A percentile compares a stretch with the other conserved stretches of the same genome.
phyloP scores from a whole-genome alignment of 2,329 filamentous ascomycete genomes.

The Cryphonectria naterciae region DNA sequence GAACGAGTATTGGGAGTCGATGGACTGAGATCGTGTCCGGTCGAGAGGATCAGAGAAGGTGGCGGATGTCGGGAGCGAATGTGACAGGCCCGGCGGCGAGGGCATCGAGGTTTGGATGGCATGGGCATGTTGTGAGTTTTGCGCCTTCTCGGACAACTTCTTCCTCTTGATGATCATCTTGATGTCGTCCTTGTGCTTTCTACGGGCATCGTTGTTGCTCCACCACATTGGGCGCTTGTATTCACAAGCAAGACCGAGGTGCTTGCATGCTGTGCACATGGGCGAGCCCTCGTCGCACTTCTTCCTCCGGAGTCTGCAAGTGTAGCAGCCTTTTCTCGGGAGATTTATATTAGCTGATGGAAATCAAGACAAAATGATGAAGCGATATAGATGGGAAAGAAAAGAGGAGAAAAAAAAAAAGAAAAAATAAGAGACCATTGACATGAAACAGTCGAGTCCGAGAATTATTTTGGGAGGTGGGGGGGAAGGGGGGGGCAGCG shows the following conservation, averaged over 20 bases:
- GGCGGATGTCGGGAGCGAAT: slow-evolving; percentile 80
- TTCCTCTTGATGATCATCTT: slow-evolving; percentile 98
- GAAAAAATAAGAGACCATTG: slow-evolving; percentile 32
- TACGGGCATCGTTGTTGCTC: slow-evolving; percentile 87
- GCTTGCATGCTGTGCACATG: slow-evolving; percentile 67
- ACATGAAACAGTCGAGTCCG: slow-evolving; percentile 32
- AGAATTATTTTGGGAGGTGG: background rate
- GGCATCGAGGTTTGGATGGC: slow-evolving; percentile 59
- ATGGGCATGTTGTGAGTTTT: slow-evolving; percentile 44
- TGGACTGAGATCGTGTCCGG: slow-evolving; percentile 74
- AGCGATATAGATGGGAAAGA: slow-evolving; percentile 8
- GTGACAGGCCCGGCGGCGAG: slow-evolving; percentile 78
- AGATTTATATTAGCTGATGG: slow-evolving; percentile 38
- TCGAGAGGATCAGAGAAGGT: slow-evolving; percentile 76
- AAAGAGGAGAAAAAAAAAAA: slow-evolving; percentile 32
- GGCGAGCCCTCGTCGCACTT: slow-evolving; percentile 70
- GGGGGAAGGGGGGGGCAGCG: background rate
- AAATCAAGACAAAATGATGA: slow-evolving; percentile 23
- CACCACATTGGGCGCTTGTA: slow-evolving; percentile 98
- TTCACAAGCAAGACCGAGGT: slow-evolving; percentile 85
- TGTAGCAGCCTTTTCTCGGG: slow-evolving; percentile 62
- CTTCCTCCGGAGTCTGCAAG: slow-evolving; percentile 68
- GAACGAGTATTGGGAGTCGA: slow-evolving; percentile 81
- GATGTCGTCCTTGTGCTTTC: slow-evolving; percentile 89
- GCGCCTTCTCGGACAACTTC: slow-evolving; percentile 86